Conservation (phyloP, 345 rosid species). For the Gossypium arboreum region DNA sequence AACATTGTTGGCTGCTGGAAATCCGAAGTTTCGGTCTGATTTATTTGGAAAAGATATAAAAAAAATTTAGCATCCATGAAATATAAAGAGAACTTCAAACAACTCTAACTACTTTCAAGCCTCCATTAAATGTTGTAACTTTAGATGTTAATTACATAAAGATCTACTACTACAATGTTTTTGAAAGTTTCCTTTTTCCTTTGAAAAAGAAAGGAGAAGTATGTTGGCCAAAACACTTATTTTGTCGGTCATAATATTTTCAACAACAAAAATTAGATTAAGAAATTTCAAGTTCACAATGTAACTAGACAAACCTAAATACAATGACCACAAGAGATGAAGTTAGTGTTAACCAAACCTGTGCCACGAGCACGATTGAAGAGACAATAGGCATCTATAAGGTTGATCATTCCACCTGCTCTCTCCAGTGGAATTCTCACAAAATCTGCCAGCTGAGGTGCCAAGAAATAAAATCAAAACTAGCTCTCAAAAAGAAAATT, state of each 20-base stretch:
- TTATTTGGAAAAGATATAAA: neutral
- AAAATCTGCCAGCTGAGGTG: slow-evolving; percentile 85
- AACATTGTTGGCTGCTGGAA: neutral
- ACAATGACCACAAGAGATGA: neutral
- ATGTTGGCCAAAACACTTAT: neutral
- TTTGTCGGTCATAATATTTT: neutral
- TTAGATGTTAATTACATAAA: neutral
- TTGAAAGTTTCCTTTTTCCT: neutral
- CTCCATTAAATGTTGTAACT: neutral
- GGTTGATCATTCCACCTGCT: slow-evolving; percentile 96
- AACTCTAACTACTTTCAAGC: neutral
- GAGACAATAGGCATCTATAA: slow-evolving; percentile 84
- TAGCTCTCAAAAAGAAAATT: neutral
- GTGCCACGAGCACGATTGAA: slow-evolving; percentile 97
- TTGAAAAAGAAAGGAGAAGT: neutral
- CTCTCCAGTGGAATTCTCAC: slow-evolving; percentile 76
- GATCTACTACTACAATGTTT: neutral
- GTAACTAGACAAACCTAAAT: neutral
- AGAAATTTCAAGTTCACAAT: neutral
- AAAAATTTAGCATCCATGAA: neutral
- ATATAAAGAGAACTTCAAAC: neutral
- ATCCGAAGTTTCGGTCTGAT: neutral
- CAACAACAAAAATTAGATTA: neutral
- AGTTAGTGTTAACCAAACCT: slow-evolving; percentile 39
- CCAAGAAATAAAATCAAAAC: slow-evolving; percentile 22